Evolutionary conservation across 2,329 filamentous ascomycete genomes (phyloP).

Genomic region (Arthrobotrys entomopaga): DNA sequence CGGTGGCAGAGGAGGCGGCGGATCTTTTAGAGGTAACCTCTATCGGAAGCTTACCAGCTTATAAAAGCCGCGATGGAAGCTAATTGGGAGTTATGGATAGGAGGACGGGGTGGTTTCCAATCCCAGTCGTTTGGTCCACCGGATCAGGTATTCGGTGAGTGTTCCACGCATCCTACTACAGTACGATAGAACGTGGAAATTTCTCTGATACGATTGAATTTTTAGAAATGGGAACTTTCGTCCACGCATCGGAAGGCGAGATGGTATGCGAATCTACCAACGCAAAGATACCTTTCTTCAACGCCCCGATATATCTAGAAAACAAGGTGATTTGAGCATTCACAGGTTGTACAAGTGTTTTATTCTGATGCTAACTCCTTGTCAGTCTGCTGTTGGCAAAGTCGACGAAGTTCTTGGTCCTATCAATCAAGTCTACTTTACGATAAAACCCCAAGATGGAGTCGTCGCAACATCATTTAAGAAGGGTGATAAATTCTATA

Average conservation of each 20-base stretch:
- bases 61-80: constrained; percentile 13
- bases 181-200: neutral
- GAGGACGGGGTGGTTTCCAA: constrained; percentile 71
- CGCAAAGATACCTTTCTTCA: constrained; percentile 97
- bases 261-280: constrained; percentile 97
- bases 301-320: constrained; percentile 97
- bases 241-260: constrained; percentile 96
- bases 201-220: constrained; percentile 60
- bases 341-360: too few relatives aligned
- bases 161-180: neutral
- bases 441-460: constrained; percentile 94
- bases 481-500: constrained; percentile 95
- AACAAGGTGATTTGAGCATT: constrained; percentile 76
- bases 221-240: constrained; percentile 90
- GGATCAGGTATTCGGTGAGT: constrained; percentile 69
- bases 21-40: constrained; percentile 38
- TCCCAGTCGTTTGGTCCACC: constrained; percentile 73
- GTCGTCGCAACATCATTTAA: constrained; percentile 97
- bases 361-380: constrained; percentile 4
- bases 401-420: constrained; percentile 97
- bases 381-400: constrained; percentile 85
- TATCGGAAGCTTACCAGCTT: neutral
- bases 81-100: constrained; percentile 55
- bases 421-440: constrained; percentile 98
- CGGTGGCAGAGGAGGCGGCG: constrained; percentile 52